These are phyloP conservation scores for Fusarium udum DNA, from an alignment of 2,329 filamentous ascomycete genomes.

Conservation along the genomic window DNA sequence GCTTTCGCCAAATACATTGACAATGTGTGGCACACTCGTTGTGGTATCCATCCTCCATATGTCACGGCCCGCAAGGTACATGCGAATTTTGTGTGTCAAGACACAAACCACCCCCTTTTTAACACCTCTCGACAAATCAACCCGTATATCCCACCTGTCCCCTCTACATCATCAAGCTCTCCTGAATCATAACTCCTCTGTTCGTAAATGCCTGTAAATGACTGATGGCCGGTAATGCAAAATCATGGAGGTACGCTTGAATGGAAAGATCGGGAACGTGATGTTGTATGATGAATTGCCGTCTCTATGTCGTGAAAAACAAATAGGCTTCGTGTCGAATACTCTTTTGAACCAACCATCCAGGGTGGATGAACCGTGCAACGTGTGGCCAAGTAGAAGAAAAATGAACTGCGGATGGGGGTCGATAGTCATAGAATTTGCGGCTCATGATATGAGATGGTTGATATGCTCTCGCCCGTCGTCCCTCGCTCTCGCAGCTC, in stretches of 20 bases:
- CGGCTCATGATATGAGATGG: constrained; percentile 14
- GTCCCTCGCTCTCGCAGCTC: constrained; percentile 22
- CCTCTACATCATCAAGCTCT: not conserved
- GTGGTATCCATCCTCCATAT: constrained; percentile 19
- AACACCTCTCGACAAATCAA: constrained; percentile 2
- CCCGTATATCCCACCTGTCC: not conserved
- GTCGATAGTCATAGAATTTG: constrained; percentile 19
- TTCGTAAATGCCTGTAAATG: constrained; percentile 41
- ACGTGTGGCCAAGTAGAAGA: constrained; percentile 32
- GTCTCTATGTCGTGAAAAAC: constrained; percentile 28
- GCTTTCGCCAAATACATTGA: constrained; percentile 34
- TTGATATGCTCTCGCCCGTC: constrained; percentile 9
- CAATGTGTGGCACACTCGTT: constrained; percentile 21
- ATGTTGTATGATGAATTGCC: constrained; percentile 35
- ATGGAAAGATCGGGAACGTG: constrained; percentile 38
- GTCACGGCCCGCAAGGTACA: constrained; percentile 10
- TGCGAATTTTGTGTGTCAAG: constrained; percentile 19
- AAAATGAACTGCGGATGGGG: constrained; percentile 22
- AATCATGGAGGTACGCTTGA: constrained; percentile 35
- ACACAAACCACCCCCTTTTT: constrained; percentile 19
- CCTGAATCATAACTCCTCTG: constrained; percentile 22
- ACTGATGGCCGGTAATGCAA: constrained; percentile 36
- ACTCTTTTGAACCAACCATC: constrained; percentile 3
- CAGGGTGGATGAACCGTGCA: constrained; percentile 25
- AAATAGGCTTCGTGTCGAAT: constrained; percentile 25